A percentile compares a stretch with the other conserved stretches of the same genome.
phyloP scores from a whole-genome alignment of 495 filamentous ascomycete genomes.

The Baudoinia panamericana region DNA sequence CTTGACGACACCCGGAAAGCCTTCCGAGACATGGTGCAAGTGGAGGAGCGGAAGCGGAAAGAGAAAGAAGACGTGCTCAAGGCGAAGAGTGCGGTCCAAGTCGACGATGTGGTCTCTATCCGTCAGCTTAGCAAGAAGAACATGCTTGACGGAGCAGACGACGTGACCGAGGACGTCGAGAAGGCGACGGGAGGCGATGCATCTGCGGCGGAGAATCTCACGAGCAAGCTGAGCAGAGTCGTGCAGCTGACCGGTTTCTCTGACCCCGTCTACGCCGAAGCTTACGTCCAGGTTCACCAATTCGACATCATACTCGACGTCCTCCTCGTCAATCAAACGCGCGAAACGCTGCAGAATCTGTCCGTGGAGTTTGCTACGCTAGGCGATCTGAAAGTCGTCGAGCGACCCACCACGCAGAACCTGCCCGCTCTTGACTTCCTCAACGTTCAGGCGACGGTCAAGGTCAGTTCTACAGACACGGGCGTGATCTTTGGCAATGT shows the following conservation, averaged over 20 bases:
- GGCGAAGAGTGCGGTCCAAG: conserved; percentile 85
- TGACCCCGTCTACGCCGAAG: conserved; percentile 94
- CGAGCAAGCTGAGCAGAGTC: conserved; percentile 88
- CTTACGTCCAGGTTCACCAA: conserved; percentile 96
- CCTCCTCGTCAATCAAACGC: conserved; percentile 92
- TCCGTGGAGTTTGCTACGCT: conserved; percentile 96
- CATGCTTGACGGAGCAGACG: conserved; percentile 66
- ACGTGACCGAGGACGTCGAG: conserved; percentile 80
- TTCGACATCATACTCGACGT: conserved; percentile 99
- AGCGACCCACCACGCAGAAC: conserved; percentile 90
- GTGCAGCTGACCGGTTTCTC: conserved; percentile 98
- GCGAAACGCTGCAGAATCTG: conserved; percentile 91
- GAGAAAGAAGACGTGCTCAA: conserved; percentile 83
- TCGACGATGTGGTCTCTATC: conserved; percentile 88
- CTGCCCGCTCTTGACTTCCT: conserved; percentile 90
- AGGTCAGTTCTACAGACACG: conserved; percentile 95
- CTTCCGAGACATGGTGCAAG: conserved; percentile 95
- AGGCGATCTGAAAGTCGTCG: conserved; percentile 95
- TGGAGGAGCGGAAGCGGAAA: conserved; percentile 91
- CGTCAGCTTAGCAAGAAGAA: conserved; percentile 90
- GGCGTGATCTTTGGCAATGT: conserved; percentile 99
- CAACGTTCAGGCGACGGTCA: conserved; percentile 97
- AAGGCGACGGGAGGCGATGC: conserved; percentile 81
- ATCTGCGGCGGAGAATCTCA: conserved; percentile 64
- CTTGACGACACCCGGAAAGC: conserved; percentile 92